Evolutionary conservation across 192 early-diverging fungal species (phyloP).

Genomic region (Backusella sp.): DNA sequence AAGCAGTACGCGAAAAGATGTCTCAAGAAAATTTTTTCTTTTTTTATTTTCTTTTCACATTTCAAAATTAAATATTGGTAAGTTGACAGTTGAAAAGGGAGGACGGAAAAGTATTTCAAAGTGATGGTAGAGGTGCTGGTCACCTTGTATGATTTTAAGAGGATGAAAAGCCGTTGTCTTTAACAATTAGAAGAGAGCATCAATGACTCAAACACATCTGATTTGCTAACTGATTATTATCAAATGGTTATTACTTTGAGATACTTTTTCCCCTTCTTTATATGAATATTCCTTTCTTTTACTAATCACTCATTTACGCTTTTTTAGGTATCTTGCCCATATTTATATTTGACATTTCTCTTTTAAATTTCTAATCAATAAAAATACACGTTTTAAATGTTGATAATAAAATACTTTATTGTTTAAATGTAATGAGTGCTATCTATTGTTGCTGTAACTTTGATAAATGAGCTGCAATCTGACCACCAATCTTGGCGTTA

Average conservation of each 20-base stretch:
- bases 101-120: not conserved
- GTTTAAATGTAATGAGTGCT: no score
- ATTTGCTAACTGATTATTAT: conserved; percentile 10
- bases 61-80: not conserved
- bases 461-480: conserved; percentile 66
- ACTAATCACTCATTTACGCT: not conserved
- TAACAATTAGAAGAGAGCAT: conserved; percentile 1
- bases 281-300: not conserved
- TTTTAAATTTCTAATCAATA: no score
- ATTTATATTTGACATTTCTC: no score
- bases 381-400: no score
- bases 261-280: not conserved
- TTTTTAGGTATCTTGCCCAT: not conserved
- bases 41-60: not conserved
- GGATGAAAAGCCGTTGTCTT: conserved; percentile 5
- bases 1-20: not conserved
- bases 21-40: not conserved
- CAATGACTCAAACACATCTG: conserved; percentile 9
- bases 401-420: no score
- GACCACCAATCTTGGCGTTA: conserved; percentile 81
- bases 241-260: not conserved
- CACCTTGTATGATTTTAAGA: not conserved
- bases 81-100: not conserved
- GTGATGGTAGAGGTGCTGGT: not conserved
- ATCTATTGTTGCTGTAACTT: not conserved